Evolutionary conservation across 1,284 basidiomycete species (phyloP).

Genomic region (Boletus mariae): DNA sequence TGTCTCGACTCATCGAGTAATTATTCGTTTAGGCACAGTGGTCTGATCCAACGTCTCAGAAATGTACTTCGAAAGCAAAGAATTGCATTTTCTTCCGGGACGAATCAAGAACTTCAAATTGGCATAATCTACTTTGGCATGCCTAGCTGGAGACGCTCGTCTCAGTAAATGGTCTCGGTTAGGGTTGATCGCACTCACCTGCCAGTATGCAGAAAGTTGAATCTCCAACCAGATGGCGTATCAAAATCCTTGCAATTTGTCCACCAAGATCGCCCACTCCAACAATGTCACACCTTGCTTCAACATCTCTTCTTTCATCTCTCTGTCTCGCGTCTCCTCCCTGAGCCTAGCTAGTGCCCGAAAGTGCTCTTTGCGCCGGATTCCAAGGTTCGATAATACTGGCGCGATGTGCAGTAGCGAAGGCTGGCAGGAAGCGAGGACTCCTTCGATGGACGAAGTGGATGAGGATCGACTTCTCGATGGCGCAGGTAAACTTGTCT

Average conservation of each 20-base stretch:
- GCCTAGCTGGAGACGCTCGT: not conserved
- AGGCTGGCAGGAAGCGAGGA: constrained; percentile 56
- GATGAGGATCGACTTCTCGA: constrained; percentile 27
- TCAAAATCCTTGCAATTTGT: constrained; percentile 38
- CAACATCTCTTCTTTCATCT: constrained; percentile 64
- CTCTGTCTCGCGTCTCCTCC: constrained; percentile 60
- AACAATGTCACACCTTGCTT: constrained; percentile 61
- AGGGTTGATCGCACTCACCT: constrained; percentile 6
- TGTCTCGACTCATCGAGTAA: not conserved
- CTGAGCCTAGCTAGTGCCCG: constrained; percentile 55
- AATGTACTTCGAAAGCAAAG: constrained; percentile 1
- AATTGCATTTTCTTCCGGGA: not conserved
- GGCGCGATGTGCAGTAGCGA: constrained; percentile 57
- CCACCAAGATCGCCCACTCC: constrained; percentile 75
- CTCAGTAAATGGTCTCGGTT: not conserved
- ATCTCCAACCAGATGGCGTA: not conserved
- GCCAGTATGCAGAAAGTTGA: not conserved
- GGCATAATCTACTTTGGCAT: not conserved
- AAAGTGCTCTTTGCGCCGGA: constrained; percentile 55
- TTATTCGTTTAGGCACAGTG: not conserved
- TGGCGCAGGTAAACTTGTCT: constrained; percentile 11
- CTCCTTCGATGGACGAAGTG: constrained; percentile 43
- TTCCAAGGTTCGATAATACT: constrained; percentile 52
- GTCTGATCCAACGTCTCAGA: not conserved
- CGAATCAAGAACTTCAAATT: not conserved